Evolutionary conservation across 2,329 filamentous ascomycete species (phyloP).

Genomic region (Teratosphaeria gauchensis): DNA sequence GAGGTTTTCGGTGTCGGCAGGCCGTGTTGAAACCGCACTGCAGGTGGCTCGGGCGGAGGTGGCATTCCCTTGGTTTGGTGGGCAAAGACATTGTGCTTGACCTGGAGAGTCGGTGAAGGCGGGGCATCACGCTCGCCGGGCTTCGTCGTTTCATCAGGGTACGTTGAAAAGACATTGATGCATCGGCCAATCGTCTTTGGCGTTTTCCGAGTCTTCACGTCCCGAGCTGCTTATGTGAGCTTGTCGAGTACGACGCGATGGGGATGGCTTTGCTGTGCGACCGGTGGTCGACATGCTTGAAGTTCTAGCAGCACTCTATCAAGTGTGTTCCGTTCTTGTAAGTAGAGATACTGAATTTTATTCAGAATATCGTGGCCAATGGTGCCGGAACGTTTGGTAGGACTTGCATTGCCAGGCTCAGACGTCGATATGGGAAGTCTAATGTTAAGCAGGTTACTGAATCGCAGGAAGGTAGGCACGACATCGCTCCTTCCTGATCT

Average conservation of each 20-base stretch:
- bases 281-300: neutral
- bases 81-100: slow-evolving; percentile 4
- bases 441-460: neutral
- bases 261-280: neutral
- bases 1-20: slow-evolving; percentile 1
- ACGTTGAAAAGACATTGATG: neutral
- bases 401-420: neutral
- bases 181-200: neutral
- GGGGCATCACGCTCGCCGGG: neutral
- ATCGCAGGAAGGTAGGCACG: neutral
- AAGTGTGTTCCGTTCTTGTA: neutral
- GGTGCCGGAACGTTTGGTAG: neutral
- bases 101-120: slow-evolving; percentile 4
- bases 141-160: neutral
- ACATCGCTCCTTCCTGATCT: neutral
- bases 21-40: neutral
- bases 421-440: neutral
- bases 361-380: neutral
- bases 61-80: neutral
- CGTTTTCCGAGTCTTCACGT: neutral
- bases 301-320: neutral
- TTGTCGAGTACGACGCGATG: neutral
- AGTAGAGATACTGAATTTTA: neutral
- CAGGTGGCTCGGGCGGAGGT: neutral
- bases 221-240: neutral